Percentiles rank a stretch among this genome's conserved stretches.
Evolutionary conservation across 2,329 filamentous ascomycete species (phyloP).

Genomic region (Helminthosporium solani): DNA sequence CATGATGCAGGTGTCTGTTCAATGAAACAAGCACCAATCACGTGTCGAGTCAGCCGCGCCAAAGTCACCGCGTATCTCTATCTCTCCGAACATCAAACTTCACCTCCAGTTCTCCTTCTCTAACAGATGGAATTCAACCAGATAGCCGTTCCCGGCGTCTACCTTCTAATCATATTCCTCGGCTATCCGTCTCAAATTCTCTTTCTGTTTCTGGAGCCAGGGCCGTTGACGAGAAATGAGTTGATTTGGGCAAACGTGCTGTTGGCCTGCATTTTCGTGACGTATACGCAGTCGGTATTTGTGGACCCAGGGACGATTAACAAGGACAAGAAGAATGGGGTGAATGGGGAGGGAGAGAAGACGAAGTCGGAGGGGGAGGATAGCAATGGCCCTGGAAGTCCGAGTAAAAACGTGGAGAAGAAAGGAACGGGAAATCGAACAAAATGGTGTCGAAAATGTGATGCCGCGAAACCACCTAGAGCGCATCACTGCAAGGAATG

Average conservation of each 20-base stretch:
- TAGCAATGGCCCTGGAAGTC: constrained; percentile 2
- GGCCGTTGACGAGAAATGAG: constrained; percentile 60
- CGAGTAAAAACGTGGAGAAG: neutral
- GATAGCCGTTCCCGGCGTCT: constrained; percentile 69
- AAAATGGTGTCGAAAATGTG: constrained; percentile 75
- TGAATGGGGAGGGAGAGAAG: constrained; percentile 6
- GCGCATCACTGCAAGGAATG: constrained; percentile 82
- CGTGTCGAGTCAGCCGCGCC: constrained; percentile 23
- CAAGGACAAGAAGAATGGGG: constrained; percentile 16
- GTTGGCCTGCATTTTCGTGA: constrained; percentile 64
- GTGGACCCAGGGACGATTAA: constrained; percentile 60
- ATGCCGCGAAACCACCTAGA: constrained; percentile 70
- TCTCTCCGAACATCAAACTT: constrained; percentile 2
- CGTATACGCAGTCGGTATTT: constrained; percentile 65
- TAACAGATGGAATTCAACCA: constrained; percentile 29
- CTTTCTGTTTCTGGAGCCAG: constrained; percentile 60
- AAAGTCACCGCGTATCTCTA: constrained; percentile 1
- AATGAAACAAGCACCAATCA: constrained; percentile 16
- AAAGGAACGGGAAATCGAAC: constrained; percentile 26
- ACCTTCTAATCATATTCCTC: constrained; percentile 66
- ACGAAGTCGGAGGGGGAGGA: neutral
- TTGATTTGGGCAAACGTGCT: constrained; percentile 65
- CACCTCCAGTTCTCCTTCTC: constrained; percentile 3
- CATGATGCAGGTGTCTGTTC: constrained; percentile 1
- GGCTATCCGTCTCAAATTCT: constrained; percentile 72